phyloP scores from a whole-genome alignment of 2,329 filamentous ascomycete species.

The Sordariomycetes sp. region DNA sequence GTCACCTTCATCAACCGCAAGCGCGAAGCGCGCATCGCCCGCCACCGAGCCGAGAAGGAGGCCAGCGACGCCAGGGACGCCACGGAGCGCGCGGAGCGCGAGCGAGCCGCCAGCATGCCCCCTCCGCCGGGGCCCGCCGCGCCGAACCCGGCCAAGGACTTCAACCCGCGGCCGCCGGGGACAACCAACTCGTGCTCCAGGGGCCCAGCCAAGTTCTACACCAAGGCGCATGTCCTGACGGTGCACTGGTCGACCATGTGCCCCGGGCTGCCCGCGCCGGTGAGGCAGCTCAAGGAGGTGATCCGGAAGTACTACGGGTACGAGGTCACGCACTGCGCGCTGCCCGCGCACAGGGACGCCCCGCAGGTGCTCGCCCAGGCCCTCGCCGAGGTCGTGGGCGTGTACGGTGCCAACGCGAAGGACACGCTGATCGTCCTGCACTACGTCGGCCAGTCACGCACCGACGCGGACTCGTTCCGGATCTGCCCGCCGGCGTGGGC shows the following conservation, averaged over 20 bases:
- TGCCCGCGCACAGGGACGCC: not conserved
- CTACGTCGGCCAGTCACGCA: not conserved
- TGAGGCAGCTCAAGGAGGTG: not conserved
- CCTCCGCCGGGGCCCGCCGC: not conserved
- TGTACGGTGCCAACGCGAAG: not conserved
- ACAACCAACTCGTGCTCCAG: not conserved
- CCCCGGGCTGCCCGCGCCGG: not conserved
- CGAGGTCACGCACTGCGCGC: not conserved
- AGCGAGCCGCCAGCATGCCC: not conserved
- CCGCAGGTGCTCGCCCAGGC: not conserved
- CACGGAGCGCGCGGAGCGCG: not conserved
- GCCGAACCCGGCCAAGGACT: not conserved
- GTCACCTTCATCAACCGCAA: not conserved
- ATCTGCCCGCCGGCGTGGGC: not conserved
- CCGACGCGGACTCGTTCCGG: not conserved
- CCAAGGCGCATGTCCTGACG: not conserved
- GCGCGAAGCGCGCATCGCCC: not conserved
- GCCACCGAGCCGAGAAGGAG: not conserved
- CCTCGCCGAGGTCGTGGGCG: not conserved
- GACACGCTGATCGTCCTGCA: conserved; percentile 1
- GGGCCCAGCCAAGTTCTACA: not conserved
- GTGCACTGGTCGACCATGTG: not conserved
- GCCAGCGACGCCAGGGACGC: not conserved
- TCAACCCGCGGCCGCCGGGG: not conserved
- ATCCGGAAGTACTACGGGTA: not conserved